phyloP scores from a whole-genome alignment of 345 rosid genomes.

The Cardamine occulta region DNA sequence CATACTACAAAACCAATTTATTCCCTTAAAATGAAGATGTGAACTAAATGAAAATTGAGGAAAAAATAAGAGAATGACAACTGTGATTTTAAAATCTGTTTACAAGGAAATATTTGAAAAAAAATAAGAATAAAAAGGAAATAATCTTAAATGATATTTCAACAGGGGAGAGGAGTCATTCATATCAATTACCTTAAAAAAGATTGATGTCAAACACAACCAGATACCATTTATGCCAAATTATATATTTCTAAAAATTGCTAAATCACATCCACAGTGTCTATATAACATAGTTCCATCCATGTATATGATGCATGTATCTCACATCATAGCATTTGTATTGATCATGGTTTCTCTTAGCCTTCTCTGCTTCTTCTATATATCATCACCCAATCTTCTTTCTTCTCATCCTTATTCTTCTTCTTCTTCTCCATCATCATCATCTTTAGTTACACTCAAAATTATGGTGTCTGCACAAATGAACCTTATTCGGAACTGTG shows the following conservation, averaged over 20 bases:
- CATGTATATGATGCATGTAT: neutral
- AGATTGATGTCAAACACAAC: neutral
- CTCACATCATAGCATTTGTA: slow-evolving; percentile 10
- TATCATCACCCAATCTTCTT: slow-evolving; percentile 2
- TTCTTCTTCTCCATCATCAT: slow-evolving; percentile 1
- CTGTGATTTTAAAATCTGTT: neutral
- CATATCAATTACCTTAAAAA: neutral
- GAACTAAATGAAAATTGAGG: neutral
- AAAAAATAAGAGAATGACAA: too few relatives aligned
- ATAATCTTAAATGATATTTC: neutral
- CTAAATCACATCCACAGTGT: neutral
- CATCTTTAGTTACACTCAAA: slow-evolving; percentile 1
- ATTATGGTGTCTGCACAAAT: slow-evolving; percentile 57
- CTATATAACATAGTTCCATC: neutral
- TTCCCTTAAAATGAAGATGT: neutral
- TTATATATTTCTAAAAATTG: neutral
- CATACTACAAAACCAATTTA: too few relatives aligned
- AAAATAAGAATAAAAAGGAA: neutral
- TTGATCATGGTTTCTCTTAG: neutral
- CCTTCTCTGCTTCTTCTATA: neutral
- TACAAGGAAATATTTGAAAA: neutral
- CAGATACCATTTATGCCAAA: neutral
- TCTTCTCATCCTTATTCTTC: neutral
- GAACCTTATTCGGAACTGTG: slow-evolving; percentile 51
- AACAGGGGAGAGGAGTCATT: neutral